Percentiles rank a stretch among this genome's conserved stretches.
These are phyloP conservation scores for Isabelozyma rhagii DNA, from an alignment of 805 yeast genomes.

Conservation along the genomic window DNA sequence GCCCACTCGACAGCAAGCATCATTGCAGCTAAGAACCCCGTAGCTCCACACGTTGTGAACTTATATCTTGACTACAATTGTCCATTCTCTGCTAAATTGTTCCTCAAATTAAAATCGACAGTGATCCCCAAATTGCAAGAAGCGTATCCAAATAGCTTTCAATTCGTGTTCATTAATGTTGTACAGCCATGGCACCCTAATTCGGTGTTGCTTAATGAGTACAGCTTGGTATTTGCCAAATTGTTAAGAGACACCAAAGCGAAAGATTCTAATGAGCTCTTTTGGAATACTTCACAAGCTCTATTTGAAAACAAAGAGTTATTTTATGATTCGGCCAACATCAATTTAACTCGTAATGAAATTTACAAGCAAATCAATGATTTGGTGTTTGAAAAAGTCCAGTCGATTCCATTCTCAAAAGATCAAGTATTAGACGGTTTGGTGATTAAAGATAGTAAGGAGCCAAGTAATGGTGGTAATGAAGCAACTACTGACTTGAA, in stretches of 20 bases:
- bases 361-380: slow-evolving; percentile 52
- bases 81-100: slow-evolving; percentile 68
- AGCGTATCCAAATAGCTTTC: slow-evolving; percentile 48
- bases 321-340: slow-evolving; percentile 62
- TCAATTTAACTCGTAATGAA: slow-evolving; percentile 51
- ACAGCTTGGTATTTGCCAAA: slow-evolving; percentile 65
- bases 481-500: slow-evolving; percentile 60
- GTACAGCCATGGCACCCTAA: slow-evolving; percentile 93
- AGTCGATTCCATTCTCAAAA: slow-evolving; percentile 24
- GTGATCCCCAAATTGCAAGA: slow-evolving; percentile 52
- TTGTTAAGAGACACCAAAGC: slow-evolving; percentile 43
- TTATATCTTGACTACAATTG: slow-evolving; percentile 75
- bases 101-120: slow-evolving; percentile 48
- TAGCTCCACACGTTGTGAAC: slow-evolving; percentile 48
- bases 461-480: slow-evolving; percentile 55
- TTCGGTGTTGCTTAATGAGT: slow-evolving; percentile 66
- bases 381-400: slow-evolving; percentile 25
- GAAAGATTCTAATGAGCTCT: slow-evolving; percentile 20
- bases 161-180: slow-evolving; percentile 65
- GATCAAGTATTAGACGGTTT: slow-evolving; percentile 36
- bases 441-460: slow-evolving; percentile 23
- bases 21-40: slow-evolving; percentile 7
- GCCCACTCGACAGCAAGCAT: slow-evolving; percentile 18
- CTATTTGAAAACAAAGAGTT: slow-evolving; percentile 53
- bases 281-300: slow-evolving; percentile 49